phyloP scores from a whole-genome alignment of 1,284 basidiomycete species.

The Rhodofomes roseus region DNA sequence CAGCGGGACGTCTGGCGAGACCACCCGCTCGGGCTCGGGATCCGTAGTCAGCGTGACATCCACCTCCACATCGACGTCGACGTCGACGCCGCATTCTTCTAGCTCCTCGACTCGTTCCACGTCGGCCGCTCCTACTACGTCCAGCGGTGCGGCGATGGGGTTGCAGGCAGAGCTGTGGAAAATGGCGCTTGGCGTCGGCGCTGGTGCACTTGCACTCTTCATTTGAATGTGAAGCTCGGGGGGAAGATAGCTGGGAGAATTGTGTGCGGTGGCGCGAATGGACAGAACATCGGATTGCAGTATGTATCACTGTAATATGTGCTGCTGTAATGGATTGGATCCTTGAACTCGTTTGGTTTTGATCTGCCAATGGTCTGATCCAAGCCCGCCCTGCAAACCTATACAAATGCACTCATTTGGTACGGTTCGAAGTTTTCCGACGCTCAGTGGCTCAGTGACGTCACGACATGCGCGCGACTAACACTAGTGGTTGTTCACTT shows the following conservation, averaged over 20 bases:
- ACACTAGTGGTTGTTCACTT: too few species aligned
- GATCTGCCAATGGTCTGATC: too few species aligned
- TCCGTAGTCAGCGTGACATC: not conserved
- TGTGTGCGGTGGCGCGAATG: not conserved
- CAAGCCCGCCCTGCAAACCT: too few species aligned
- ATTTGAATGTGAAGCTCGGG: too few species aligned
- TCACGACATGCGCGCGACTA: too few species aligned
- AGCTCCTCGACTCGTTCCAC: not conserved
- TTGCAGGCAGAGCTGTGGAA: not conserved
- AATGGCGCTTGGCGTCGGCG: not conserved
- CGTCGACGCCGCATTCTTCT: not conserved
- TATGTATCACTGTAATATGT: not conserved
- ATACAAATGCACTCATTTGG: too few species aligned
- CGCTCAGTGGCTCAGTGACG: too few species aligned
- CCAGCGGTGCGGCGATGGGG: not conserved
- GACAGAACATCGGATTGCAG: not conserved
- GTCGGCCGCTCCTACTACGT: not conserved
- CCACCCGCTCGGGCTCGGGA: not conserved
- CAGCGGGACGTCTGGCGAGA: not conserved
- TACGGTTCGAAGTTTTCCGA: too few species aligned
- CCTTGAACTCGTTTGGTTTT: too few species aligned
- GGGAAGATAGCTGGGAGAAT: not conserved
- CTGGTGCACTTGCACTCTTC: slow-evolving; percentile 1
- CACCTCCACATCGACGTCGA: not conserved
- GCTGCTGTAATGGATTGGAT: too few species aligned